Evolutionary conservation across 1,284 basidiomycete genomes (phyloP).

Genomic region (Boletus mariae): DNA sequence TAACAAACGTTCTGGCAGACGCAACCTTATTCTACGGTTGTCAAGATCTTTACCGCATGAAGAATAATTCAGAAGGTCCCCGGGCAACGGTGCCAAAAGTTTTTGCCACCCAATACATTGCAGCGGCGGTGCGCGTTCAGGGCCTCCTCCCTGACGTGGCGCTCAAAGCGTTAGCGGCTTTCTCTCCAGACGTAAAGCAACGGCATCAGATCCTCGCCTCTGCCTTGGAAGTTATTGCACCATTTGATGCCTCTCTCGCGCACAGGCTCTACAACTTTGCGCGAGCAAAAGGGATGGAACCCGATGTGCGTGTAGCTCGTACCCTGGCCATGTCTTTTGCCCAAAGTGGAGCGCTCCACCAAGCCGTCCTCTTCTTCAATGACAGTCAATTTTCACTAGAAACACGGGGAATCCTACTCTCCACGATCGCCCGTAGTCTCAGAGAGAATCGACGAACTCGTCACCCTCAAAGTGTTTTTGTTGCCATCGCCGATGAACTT

Average conservation of each 20-base stretch:
- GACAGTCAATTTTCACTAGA: slow-evolving; percentile 13
- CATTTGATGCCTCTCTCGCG: slow-evolving; percentile 23
- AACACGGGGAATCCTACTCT: slow-evolving; percentile 20
- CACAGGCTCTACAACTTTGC: slow-evolving; percentile 10
- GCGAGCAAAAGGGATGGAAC: slow-evolving; percentile 2
- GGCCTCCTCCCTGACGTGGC: slow-evolving; percentile 14
- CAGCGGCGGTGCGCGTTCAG: slow-evolving; percentile 20
- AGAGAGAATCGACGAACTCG: slow-evolving; percentile 12
- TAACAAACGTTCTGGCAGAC: slow-evolving; percentile 41
- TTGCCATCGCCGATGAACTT: slow-evolving; percentile 19
- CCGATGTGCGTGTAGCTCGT: slow-evolving; percentile 2
- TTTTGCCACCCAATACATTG: slow-evolving; percentile 25
- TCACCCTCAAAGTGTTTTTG: slow-evolving; percentile 9
- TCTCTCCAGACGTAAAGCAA: slow-evolving; percentile 10
- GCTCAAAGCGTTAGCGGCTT: slow-evolving; percentile 5
- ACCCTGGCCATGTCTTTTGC: slow-evolving; percentile 21
- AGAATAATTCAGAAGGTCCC: slow-evolving; percentile 3
- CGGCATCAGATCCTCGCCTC: slow-evolving; percentile 13
- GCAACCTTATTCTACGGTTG: slow-evolving; percentile 34
- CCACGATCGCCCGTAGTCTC: slow-evolving; percentile 21
- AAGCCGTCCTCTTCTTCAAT: slow-evolving; percentile 16
- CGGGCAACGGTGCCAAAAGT: slow-evolving; percentile 5
- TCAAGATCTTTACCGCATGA: slow-evolving; percentile 17
- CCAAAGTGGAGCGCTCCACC: slow-evolving; percentile 10
- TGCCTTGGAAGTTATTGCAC: slow-evolving; percentile 18